Conservation (phyloP, 257 asterid species). For the Solanum microdontum region DNA sequence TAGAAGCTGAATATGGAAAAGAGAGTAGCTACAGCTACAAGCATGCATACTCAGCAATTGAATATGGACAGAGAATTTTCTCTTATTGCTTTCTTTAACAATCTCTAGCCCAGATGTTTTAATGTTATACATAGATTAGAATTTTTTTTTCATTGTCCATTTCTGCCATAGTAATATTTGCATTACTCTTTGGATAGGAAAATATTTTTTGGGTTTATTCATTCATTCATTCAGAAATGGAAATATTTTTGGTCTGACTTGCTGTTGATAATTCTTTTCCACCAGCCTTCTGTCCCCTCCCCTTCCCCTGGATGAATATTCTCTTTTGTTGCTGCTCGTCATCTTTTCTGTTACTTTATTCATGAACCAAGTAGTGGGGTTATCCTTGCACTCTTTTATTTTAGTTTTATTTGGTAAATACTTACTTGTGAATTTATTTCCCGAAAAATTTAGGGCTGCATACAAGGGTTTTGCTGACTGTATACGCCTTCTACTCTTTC, state of each 20-base stretch:
- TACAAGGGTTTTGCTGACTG: slow-evolving; percentile 96
- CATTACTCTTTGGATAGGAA: neutral
- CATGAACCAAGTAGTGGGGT: neutral
- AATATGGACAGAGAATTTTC: neutral
- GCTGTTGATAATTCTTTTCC: neutral
- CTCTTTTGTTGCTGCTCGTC: neutral
- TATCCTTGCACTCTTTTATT: neutral
- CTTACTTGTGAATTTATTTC: slow-evolving; percentile 8
- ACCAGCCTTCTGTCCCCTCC: neutral
- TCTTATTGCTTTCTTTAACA: neutral
- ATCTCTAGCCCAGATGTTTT: neutral
- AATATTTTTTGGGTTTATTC: neutral
- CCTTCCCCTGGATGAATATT: neutral
- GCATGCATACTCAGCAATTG: neutral
- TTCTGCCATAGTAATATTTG: too few species aligned
- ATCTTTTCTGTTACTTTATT: neutral
- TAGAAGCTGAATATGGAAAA: neutral
- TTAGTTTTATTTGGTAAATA: neutral
- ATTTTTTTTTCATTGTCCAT: neutral
- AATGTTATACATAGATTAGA: neutral
- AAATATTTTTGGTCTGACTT: neutral
- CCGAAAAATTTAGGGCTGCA: slow-evolving; percentile 70
- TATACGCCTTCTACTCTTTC: slow-evolving; percentile 83
- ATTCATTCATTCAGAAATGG: neutral
- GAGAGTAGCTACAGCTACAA: neutral